Evolutionary conservation across 805 yeast species (phyloP).

Genomic region (Nakazawaea ernobii): DNA sequence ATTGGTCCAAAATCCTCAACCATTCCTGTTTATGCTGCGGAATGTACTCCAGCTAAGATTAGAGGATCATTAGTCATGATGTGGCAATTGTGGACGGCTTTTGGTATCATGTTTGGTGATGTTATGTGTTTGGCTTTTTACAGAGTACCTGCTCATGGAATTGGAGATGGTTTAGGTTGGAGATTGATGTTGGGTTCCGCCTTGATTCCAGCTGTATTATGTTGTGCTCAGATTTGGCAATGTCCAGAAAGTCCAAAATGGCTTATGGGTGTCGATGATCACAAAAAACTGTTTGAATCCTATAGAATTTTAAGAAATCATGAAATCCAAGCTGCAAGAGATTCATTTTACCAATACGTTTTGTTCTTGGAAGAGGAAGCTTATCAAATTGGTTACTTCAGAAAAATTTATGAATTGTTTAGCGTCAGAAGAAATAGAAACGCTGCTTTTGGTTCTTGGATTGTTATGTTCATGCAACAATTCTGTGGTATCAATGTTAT

Average conservation of each 20-base stretch:
- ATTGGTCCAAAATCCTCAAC: slow-evolving; percentile 75
- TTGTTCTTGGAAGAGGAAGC: slow-evolving; percentile 58
- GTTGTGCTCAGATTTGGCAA: slow-evolving; percentile 54
- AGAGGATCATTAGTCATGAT: slow-evolving; percentile 68
- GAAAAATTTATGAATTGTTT: slow-evolving; percentile 52
- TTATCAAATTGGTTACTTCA: slow-evolving; percentile 36
- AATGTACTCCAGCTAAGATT: slow-evolving; percentile 54
- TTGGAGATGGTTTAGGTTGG: slow-evolving; percentile 56
- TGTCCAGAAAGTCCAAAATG: slow-evolving; percentile 76
- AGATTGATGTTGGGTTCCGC: slow-evolving; percentile 68
- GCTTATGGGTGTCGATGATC: slow-evolving; percentile 69
- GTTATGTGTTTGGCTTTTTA: slow-evolving; percentile 60
- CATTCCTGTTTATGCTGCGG: slow-evolving; percentile 66
- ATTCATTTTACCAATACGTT: slow-evolving; percentile 62
- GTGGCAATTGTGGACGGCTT: slow-evolving; percentile 74
- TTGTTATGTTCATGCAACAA: slow-evolving; percentile 87
- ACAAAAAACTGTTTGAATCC: slow-evolving; percentile 50
- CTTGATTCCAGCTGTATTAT: slow-evolving; percentile 58
- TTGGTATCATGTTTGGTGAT: slow-evolving; percentile 70
- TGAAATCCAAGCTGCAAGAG: slow-evolving; percentile 62
- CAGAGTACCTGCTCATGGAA: slow-evolving; percentile 40
- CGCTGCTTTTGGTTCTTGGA: slow-evolving; percentile 74
- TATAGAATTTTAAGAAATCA: slow-evolving; percentile 42
- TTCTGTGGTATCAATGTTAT: slow-evolving; percentile 88
- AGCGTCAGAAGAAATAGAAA: slow-evolving; percentile 76